A percentile compares a stretch with the other conserved stretches of the same genome.
These are phyloP conservation scores for Pleurotus salmoneostramineus DNA, from an alignment of 768 basidiomycete species.

Conservation along the genomic window DNA sequence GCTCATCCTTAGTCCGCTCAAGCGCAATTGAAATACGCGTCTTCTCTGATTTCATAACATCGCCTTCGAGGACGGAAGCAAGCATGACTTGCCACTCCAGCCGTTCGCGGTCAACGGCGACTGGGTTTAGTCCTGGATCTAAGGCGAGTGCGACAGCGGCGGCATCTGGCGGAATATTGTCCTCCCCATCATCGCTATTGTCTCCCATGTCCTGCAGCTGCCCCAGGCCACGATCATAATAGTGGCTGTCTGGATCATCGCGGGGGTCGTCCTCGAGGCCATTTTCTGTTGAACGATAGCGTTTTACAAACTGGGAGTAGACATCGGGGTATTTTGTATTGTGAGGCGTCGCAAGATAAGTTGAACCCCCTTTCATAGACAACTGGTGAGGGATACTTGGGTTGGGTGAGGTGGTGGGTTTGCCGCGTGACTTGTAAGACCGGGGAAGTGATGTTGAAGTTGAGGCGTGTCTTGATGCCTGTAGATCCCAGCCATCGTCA, in stretches of 20 bases:
- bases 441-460: slow-evolving; percentile 23
- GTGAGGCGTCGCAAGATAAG: background rate
- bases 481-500: slow-evolving; percentile 42
- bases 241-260: slow-evolving; percentile 81
- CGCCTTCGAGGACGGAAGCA: slow-evolving; percentile 87
- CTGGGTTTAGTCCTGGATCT: slow-evolving; percentile 24
- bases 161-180: slow-evolving; percentile 56
- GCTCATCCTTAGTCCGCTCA: slow-evolving; percentile 64
- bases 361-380: background rate
- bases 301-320: slow-evolving; percentile 76
- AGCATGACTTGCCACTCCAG: slow-evolving; percentile 97
- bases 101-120: slow-evolving; percentile 57
- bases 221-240: slow-evolving; percentile 68
- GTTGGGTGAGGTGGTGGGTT: background rate
- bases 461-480: slow-evolving; percentile 26
- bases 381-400: background rate
- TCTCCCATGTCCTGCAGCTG: slow-evolving; percentile 67
- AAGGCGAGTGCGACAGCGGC: slow-evolving; percentile 58
- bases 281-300: slow-evolving; percentile 63
- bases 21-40: slow-evolving; percentile 83
- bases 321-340: slow-evolving; percentile 45
- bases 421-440: slow-evolving; percentile 5
- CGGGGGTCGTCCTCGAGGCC: slow-evolving; percentile 63
- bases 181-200: slow-evolving; percentile 71
- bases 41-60: slow-evolving; percentile 94